Evolutionary conservation across 192 early-diverging fungal species (phyloP), one percentile per base, ranked within the genome.

Genomic region (Haplosporangium gracile): DNA sequence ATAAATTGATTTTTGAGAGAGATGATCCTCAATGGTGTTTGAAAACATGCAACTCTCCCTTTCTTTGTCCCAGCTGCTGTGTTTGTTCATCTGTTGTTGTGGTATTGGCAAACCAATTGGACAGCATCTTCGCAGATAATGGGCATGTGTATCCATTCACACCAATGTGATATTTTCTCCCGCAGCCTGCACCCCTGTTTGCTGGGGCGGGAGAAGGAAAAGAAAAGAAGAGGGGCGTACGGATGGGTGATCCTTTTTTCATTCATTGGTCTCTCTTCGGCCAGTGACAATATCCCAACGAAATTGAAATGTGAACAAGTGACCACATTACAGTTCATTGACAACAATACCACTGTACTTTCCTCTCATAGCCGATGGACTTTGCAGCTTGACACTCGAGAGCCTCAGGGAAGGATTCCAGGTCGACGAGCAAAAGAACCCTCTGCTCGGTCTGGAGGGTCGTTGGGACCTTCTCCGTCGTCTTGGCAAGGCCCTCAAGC

Each of bases 401-500:
- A 84, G 87, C 22, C 87, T 97, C 18, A 43, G 79, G 16, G 65
- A 86, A 20, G 95, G 96, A 9, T 96, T 98, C 89, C 97, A 99
- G 85, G 97, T 97, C 5, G 88, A 91, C 11, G 90, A 88, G 16
- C 39, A 75, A 22, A 85, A 85, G 32, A 99, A 99, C 78, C 94
- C 95, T 20, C 89, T 99, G 77, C 93, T 95, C 22, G 98, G 96
- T 18, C 88, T 94, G 15, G 92, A 94, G 53, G 96, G 96, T 70
- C 95, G 97, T 36, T 91, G 91, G 51, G 78, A 92, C 68, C 88
- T 97, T 16, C 90, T 97, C 51, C 88, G 92, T 38, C 88, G 91
- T 9, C 88, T 98, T 22, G 95, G 94, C 9, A 47, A 68, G 5
- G 92, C 94, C 0, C 82, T 96, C 69, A 79, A 87, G 39, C 72